Evolutionary conservation across 805 yeast genomes (phyloP), one percentile per base, ranked within the genome.

Genomic region (Teunomyces cretensis): DNA sequence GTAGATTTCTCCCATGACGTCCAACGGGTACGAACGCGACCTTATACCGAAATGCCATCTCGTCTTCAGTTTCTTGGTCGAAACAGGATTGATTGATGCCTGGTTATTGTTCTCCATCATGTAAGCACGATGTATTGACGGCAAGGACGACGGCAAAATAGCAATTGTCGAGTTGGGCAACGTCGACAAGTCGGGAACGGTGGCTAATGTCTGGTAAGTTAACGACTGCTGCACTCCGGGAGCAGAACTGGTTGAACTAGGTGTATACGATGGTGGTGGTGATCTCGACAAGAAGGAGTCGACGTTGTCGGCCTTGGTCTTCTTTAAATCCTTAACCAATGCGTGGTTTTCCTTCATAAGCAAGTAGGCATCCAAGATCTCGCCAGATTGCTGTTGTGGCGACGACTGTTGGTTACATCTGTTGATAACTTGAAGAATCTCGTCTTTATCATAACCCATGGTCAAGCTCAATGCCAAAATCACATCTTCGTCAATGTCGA

Each of bases 41-140:
- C 99, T 77, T 49, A 94, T 94, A 53, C 99, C 99, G 61, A 94
- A 94, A 72, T 94, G 99, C 99, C 99, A 94, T 66, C 96, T 83
- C 6, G 96, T 88, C 67, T 90, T 92, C 49, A 92, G 86, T 64
- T 88, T 89, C 64, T 92, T 90, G 39, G 86, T 76, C 17, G 84
- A 76, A 15, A 83, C 72, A 8, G 88, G 83, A 33, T 75, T 72
- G 41, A 72, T 65, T 35, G 65, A 58, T 22, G 61, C 44, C 43
- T 57, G 62, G 46, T 55, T 60, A 15, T 56, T 55, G 37, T 64
- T 64, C 52, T 82, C 86, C 53, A 82, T 76, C 98, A 92, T 94
- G 60, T 80, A 88, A 1, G 97, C 97, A 40, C 96, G 76, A 61
- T 92, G 98, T 41, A 92, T 88, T 50, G 92, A 89, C 3, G 99